Evolutionary conservation across 352 stramenopile genomes (phyloP).

Genomic region (Achlya hypogyna): DNA sequence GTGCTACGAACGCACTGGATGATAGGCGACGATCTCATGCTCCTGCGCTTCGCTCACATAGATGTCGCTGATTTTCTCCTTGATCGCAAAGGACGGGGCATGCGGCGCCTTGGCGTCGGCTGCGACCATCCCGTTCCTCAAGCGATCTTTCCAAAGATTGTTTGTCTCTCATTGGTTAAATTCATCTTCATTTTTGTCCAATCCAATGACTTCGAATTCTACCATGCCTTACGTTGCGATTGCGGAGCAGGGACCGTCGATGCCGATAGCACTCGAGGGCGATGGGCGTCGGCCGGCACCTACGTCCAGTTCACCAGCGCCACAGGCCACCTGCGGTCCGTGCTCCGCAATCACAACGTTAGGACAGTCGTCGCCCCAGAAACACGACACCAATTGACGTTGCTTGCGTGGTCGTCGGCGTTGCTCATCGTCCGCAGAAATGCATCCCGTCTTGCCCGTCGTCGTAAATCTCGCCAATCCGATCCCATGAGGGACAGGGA

Average conservation of each 20-base stretch:
- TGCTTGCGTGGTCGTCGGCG: too few species aligned
- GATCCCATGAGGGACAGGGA: too few species aligned
- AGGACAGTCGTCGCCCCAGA: too few species aligned
- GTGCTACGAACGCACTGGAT: neutral
- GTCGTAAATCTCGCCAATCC: too few species aligned
- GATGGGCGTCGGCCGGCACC: neutral
- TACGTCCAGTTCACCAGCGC: neutral
- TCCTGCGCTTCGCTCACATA: neutral
- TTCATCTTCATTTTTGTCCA: neutral
- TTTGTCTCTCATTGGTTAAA: neutral
- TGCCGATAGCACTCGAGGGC: too few species aligned
- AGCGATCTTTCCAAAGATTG: neutral
- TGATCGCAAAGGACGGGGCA: constrained; percentile 16
- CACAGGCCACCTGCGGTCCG: neutral
- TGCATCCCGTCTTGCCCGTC: too few species aligned
- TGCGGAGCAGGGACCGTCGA: too few species aligned
- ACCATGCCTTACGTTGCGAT: neutral
- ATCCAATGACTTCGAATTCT: neutral
- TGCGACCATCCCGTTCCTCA: neutral
- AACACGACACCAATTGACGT: too few species aligned
- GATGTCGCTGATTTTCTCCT: constrained; percentile 3
- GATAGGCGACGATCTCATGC: constrained; percentile 16
- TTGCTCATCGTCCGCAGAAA: too few species aligned
- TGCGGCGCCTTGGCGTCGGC: too few species aligned
- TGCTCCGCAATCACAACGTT: too few species aligned